A percentile compares a stretch with the other conserved stretches of the same genome.
Conservation (phyloP, 2,329 filamentous ascomycete genomes). For the Pleomassaria siparia region DNA sequence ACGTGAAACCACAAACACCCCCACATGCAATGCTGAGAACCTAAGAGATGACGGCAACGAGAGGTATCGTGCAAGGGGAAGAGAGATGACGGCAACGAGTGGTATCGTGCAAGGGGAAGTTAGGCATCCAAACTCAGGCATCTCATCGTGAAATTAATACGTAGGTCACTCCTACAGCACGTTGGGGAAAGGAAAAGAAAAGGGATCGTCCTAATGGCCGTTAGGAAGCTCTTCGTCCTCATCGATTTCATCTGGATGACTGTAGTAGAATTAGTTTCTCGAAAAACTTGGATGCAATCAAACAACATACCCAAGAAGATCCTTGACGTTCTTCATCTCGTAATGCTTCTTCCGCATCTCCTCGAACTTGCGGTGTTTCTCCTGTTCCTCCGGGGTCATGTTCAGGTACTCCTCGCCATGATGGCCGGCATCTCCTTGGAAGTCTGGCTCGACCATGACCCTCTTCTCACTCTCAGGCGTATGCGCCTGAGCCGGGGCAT, state of each 20-base stretch:
- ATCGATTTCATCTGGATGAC: slow-evolving; percentile 47
- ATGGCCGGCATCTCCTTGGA: slow-evolving; percentile 46
- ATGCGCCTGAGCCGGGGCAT: slow-evolving; percentile 35
- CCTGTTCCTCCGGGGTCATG: slow-evolving; percentile 67
- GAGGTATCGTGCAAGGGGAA: too few relatives aligned
- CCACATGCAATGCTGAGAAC: slow-evolving; percentile 4
- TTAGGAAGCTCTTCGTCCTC: slow-evolving; percentile 42
- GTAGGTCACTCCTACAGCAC: not conserved
- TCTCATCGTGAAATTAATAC: not conserved
- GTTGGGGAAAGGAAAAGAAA: not conserved
- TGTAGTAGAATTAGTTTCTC: slow-evolving; percentile 17
- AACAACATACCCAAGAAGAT: slow-evolving; percentile 68
- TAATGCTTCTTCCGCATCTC: slow-evolving; percentile 93
- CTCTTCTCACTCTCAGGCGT: slow-evolving; percentile 64
- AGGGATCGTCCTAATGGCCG: slow-evolving; percentile 11
- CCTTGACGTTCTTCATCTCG: slow-evolving; percentile 95
- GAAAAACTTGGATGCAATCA: not conserved
- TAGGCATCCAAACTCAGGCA: not conserved
- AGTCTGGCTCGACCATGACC: slow-evolving; percentile 71
- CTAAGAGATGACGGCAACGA: not conserved
- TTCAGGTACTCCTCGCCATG: slow-evolving; percentile 61
- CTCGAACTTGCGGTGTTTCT: slow-evolving; percentile 93
- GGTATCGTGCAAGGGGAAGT: slow-evolving; percentile 1
- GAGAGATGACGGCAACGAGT: too few relatives aligned
- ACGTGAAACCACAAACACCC: not conserved